Evolutionary conservation across 176 grass and related monocot species (phyloP), one percentile per base, ranked within the genome.

Genomic region (Ampelocalamus luodianensis): DNA sequence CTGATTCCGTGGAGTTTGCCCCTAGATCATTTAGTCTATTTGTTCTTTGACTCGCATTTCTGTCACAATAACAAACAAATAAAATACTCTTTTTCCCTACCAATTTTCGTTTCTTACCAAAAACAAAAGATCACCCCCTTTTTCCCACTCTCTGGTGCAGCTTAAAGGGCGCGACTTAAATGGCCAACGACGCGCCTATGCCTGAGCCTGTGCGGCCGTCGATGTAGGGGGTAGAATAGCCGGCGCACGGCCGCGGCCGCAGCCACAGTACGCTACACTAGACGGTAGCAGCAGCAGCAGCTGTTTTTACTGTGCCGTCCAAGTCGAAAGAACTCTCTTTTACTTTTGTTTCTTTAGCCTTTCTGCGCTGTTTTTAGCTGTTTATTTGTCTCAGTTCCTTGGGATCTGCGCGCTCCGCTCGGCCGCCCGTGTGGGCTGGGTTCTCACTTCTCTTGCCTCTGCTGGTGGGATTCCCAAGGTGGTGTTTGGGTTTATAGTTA

Each of bases 131-230:
- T 70, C 4, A 10, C 2, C 40, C 3, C 8, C n/a, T 39, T 20
- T 76, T 15, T 27, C 27, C 6, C 59, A 5, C 49, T 76, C 39
- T 75, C 44, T 3, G 71, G 48, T 60, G 65, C 78, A 66, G 65
- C 45, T 16, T 68, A 43, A 91, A 85, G 51, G 78, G 56, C 77
- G 80, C 86, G 22, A 40, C 72, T 63, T 87, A 82, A 85, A 79
- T 87, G 79, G 58, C 14, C 76, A 82, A 43, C 56, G 62, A 72
- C 76, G 0, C 82, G 29, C 50, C 77, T 85, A 68, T 16, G 69
- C 60, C 76, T 72, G 56, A 16, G 58, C 45, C 59, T 55, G 48
- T 27, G 34, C 46, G 5, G 20, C 66, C 84, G 79, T 79, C 83
- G 88, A 27, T 56, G 45, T 69, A 56, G 88, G 55, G 26, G 45